Base-by-base conservation (phyloP, 257 asterid species). In the Jacaranda mimosifolia region DNA sequence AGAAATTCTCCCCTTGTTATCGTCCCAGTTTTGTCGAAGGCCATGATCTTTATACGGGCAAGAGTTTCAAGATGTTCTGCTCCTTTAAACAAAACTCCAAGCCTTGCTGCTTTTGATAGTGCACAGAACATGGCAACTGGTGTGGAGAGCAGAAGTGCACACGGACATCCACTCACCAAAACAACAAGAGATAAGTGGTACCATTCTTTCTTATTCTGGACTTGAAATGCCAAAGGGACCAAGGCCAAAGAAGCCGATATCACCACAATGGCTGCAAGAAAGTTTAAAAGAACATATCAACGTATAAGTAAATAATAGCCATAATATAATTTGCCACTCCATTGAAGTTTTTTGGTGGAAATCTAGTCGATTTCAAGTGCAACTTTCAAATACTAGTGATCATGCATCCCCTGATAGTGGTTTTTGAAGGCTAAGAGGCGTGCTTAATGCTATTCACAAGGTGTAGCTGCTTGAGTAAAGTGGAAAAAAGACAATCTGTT, bases 81-180 rank as follows among this genome's bases (percentile, higher is more conserved):
- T 43, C 97, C 97, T 83, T 91, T 92, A 55, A 92, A 85, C 78
- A 92, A 83, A 70, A 92, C 89, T 3, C 97, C 97, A 5, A 87
- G 72, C 32, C 77, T 82, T 39, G 97, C 93, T 32, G 97, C 97
- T 77, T 81, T 89, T 6, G 97, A 87, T 17, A 92, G 88, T 36
- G 94, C 97, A 80, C 97, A 92, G 65, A 82, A 91, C 90, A 89
- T 88, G 21, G 93, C 97, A 3, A 91, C 92, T 1, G 97, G 97
- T 9, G 97, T 92, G 12, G 97, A 92, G 55, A 92, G 88, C 58
- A 92, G 83, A 38, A 92, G 92, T 2, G 95, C 91, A 72, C 97
- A 92, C 0, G 97, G 97, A 52, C 97, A 92, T 57, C 92, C 97
- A 73, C 95, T 88, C 15, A 92, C 97, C 70, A 92, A 79, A 14